These are phyloP conservation scores for Hyaloscypha bicolor DNA, from an alignment of 495 filamentous ascomycete genomes.

Conservation along the genomic window DNA sequence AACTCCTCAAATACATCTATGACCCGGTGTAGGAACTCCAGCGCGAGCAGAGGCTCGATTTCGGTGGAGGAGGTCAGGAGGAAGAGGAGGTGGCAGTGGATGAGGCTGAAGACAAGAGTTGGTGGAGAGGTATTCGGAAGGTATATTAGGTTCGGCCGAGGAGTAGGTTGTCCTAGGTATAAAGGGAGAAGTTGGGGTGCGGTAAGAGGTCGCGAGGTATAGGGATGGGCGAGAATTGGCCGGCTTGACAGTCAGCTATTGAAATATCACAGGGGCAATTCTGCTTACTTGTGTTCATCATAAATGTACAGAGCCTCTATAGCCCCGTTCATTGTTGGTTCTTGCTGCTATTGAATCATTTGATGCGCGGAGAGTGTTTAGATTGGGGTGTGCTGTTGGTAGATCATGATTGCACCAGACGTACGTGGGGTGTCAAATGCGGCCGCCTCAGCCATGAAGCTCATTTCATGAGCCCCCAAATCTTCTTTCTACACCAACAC, in stretches of 20 bases:
- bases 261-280: background rate
- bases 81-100: constrained; percentile 85
- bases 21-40: constrained; percentile 94
- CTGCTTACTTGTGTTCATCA: constrained; percentile 81
- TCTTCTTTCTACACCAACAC: background rate
- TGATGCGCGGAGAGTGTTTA: constrained; percentile 7
- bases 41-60: constrained; percentile 87
- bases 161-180: constrained; percentile 82
- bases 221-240: constrained; percentile 56
- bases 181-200: constrained; percentile 75
- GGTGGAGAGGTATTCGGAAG: constrained; percentile 78
- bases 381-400: background rate
- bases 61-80: constrained; percentile 81
- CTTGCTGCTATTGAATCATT: constrained; percentile 30
- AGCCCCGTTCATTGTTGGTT: constrained; percentile 69
- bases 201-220: constrained; percentile 75
- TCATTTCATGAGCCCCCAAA: no score
- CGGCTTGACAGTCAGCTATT: constrained; percentile 31
- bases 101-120: constrained; percentile 85
- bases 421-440: constrained; percentile 24
- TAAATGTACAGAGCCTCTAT: constrained; percentile 97
- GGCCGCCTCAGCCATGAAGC: constrained; percentile 10
- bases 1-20: constrained; percentile 96
- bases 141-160: constrained; percentile 85
- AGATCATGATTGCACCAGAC: background rate